Evolutionary conservation across 2,329 filamentous ascomycete genomes (phyloP).

Genomic region (Elsinoe perseae): DNA sequence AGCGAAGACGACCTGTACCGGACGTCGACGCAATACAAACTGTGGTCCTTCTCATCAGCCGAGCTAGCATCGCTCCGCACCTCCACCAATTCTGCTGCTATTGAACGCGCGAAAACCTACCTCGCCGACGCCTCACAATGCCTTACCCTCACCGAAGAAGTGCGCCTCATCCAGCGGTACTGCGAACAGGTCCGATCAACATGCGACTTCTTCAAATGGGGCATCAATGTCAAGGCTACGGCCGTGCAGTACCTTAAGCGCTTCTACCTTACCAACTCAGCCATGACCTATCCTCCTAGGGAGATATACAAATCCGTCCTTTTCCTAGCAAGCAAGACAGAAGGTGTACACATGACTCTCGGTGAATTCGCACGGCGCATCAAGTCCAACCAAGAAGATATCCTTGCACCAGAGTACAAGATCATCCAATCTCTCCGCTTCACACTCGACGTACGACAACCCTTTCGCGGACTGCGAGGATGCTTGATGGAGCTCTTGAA

Average conservation of each 20-base stretch:
- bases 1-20: slow-evolving; percentile 89
- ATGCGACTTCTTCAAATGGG: slow-evolving; percentile 53
- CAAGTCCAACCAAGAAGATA: slow-evolving; percentile 64
- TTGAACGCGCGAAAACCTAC: slow-evolving; percentile 56
- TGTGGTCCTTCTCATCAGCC: slow-evolving; percentile 82
- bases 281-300: slow-evolving; percentile 92
- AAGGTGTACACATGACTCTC: slow-evolving; percentile 68
- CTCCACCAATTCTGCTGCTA: slow-evolving; percentile 71
- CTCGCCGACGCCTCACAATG: slow-evolving; percentile 50
- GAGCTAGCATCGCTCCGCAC: slow-evolving; percentile 63
- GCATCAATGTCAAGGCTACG: slow-evolving; percentile 60
- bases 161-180: slow-evolving; percentile 73
- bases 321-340: slow-evolving; percentile 89
- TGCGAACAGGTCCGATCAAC: slow-evolving; percentile 44
- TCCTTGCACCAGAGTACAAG: slow-evolving; percentile 86
- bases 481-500: slow-evolving; percentile 73
- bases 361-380: slow-evolving; percentile 48
- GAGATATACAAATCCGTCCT: slow-evolving; percentile 83
- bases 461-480: slow-evolving; percentile 79
- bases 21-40: slow-evolving; percentile 77
- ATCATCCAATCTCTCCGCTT: slow-evolving; percentile 89
- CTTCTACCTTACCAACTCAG: slow-evolving; percentile 91
- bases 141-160: slow-evolving; percentile 75
- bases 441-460: slow-evolving; percentile 86
- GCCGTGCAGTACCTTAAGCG: slow-evolving; percentile 84